These are phyloP conservation scores for Tylopilus felleus DNA, from an alignment of 768 basidiomycete genomes.

Conservation along the genomic window DNA sequence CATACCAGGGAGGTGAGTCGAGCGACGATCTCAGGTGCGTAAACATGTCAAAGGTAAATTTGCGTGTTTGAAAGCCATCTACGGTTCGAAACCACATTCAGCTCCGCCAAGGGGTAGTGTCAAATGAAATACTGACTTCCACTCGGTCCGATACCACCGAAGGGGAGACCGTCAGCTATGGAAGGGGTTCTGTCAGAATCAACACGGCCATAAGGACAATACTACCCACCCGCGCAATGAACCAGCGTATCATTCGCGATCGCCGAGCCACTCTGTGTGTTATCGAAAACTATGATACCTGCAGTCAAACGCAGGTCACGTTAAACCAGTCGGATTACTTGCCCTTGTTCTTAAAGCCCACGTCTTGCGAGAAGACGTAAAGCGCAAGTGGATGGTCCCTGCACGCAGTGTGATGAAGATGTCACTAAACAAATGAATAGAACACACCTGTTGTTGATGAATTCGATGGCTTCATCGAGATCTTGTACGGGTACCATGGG, in stretches of 20 bases:
- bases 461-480: constrained; percentile 67
- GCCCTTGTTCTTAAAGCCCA: constrained; percentile 61
- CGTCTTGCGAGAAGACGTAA: constrained; percentile 70
- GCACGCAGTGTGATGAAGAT: background rate
- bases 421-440: background rate
- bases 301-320: background rate
- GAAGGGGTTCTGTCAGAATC: background rate
- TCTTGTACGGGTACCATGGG: constrained; percentile 70
- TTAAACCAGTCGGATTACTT: background rate
- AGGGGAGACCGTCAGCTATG: constrained; percentile 60
- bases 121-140: constrained; percentile 51
- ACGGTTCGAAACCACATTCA: background rate
- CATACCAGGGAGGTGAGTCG: constrained; percentile 38
- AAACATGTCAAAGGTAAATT: constrained; percentile 73
- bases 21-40: constrained; percentile 65
- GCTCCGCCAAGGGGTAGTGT: background rate
- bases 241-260: constrained; percentile 68
- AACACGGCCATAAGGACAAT: background rate
- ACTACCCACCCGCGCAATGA: constrained; percentile 49
- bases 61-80: constrained; percentile 72
- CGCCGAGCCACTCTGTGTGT: constrained; percentile 68
- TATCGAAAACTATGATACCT: constrained; percentile 51
- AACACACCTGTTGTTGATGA: constrained; percentile 56
- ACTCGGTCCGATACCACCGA: constrained; percentile 70
- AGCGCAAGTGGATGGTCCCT: constrained; percentile 74